A percentile compares a stretch with the other conserved stretches of the same genome.
Conservation (phyloP, 2,329 filamentous ascomycete species). For the Epichloe hybrida region DNA sequence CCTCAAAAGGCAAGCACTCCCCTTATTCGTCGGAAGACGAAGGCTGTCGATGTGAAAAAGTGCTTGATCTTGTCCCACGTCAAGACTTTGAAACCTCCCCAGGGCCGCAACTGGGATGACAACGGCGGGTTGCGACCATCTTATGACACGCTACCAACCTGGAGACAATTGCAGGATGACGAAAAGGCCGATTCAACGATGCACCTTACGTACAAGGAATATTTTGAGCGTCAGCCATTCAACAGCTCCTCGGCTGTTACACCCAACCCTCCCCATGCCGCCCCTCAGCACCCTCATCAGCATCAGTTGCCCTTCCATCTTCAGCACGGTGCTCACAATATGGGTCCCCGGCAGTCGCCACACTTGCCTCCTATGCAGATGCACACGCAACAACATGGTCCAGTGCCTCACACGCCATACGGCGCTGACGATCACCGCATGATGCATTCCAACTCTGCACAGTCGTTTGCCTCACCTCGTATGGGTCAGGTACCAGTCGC, state of each 20-base stretch:
- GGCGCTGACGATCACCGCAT: constrained; percentile 78
- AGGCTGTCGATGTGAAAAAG: constrained; percentile 58
- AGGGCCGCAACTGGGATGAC: constrained; percentile 50
- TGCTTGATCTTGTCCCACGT: constrained; percentile 41
- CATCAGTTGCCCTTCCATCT: constrained; percentile 76
- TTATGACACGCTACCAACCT: constrained; percentile 74
- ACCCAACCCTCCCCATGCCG: constrained; percentile 53
- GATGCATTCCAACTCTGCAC: constrained; percentile 72
- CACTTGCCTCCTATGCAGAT: constrained; percentile 69
- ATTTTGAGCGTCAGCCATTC: constrained; percentile 58
- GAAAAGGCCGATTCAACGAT: constrained; percentile 56
- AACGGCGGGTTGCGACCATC: constrained; percentile 77
- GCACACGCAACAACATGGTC: constrained; percentile 58
- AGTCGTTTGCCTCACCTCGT: constrained; percentile 76
- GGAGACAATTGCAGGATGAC: constrained; percentile 59
- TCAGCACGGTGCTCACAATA: constrained; percentile 56
- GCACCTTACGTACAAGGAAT: constrained; percentile 57
- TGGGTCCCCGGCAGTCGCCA: constrained; percentile 55
- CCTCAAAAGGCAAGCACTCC: constrained; percentile 20
- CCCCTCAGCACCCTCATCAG: constrained; percentile 64
- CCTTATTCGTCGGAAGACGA: constrained; percentile 58
- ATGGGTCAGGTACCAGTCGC: constrained; percentile 56
- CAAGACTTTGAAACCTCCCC: constrained; percentile 37
- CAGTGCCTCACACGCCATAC: constrained; percentile 50
- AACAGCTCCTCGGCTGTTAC: constrained; percentile 47